Evolutionary conservation across 2,329 filamentous ascomycete genomes (phyloP).

Genomic region (Karstenula rhodostoma): DNA sequence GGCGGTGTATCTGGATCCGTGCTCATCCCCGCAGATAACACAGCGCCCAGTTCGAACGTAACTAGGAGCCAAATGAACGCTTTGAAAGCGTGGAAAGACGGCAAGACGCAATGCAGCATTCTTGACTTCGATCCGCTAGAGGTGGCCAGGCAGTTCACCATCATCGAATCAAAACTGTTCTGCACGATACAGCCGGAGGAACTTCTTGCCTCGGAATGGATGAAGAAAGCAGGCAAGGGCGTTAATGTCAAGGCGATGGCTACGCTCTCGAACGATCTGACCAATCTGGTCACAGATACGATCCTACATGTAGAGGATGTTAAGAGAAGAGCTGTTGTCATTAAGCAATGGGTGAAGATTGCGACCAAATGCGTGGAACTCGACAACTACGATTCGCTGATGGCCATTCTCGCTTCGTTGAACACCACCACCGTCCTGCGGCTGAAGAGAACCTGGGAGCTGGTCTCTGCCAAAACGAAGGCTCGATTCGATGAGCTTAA

Average conservation of each 20-base stretch:
- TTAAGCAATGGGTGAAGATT: conserved; percentile 99
- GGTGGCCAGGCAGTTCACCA: conserved; percentile 87
- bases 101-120: conserved; percentile 74
- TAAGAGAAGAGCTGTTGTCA: conserved; percentile 87
- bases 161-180: conserved; percentile 91
- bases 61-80: conserved; percentile 78
- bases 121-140: conserved; percentile 92
- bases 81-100: conserved; percentile 77
- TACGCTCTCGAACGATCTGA: conserved; percentile 87
- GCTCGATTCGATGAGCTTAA: conserved; percentile 80
- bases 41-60: conserved; percentile 73
- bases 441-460: conserved; percentile 90
- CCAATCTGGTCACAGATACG: conserved; percentile 90
- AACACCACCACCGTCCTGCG: conserved; percentile 92
- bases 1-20: conserved; percentile 78
- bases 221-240: conserved; percentile 82
- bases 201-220: conserved; percentile 91
- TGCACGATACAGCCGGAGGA: conserved; percentile 93
- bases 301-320: conserved; percentile 88
- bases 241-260: conserved; percentile 96
- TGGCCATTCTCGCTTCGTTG: conserved; percentile 95
- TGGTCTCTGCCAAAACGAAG: conserved; percentile 83
- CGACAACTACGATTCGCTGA: conserved; percentile 94
- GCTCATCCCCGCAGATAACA: conserved; percentile 74
- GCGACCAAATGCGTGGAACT: conserved; percentile 85